Base-by-base conservation (phyloP, 768 basidiomycete species). In the Lentinula guzmanii region DNA sequence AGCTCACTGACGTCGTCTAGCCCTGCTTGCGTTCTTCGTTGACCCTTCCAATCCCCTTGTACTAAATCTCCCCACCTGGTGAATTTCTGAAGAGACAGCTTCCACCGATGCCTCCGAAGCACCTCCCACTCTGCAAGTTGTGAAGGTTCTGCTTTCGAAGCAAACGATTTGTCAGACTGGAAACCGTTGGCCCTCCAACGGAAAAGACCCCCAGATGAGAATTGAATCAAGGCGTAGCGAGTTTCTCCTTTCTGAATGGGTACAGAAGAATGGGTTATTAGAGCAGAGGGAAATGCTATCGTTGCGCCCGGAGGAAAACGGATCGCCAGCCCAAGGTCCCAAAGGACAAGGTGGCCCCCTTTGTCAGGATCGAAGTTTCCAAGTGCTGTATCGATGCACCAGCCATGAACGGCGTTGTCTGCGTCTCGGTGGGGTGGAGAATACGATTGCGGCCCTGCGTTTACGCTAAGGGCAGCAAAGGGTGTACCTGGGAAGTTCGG, bases 381-480 rank as follows among this genome's bases (percentile, higher is more conserved):
- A 1, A 64, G 37, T 0, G 71, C 61, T 4, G 58, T 65, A 10
- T 73, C 69, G 0, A 65, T 57, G 35, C 69, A 74, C 45, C 64
- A 52, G 0, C 71, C 70, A 8, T 16, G 61, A 0, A 67, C 60
- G 1, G 68, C 33, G 18, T 74, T 74, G 0, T 9, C 48, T 24
- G 7, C 31, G 33, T 74, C 71, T 0, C 55, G 57, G 13, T 73
- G 70, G 0, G 59, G 51, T 0, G n/a, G 4, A 0, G 66, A 65
- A 0, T 64, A 18, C 0, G 62, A 62, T 0, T 34, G 33, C 0
- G 59, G 59, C 0, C 68, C 69, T 2, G 70, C 57, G 55, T 74
- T 73, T 61, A 74, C 69, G 0, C 65, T 69, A 0, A 41, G n/a
- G 0, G 62, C 53, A 0, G 68, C 60, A 18, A 71, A 74, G 0